A percentile compares a stretch with the other conserved stretches of the same genome.
Evolutionary conservation across 192 early-diverging fungal genomes (phyloP).

Genomic region (Linnemannia elongata): DNA sequence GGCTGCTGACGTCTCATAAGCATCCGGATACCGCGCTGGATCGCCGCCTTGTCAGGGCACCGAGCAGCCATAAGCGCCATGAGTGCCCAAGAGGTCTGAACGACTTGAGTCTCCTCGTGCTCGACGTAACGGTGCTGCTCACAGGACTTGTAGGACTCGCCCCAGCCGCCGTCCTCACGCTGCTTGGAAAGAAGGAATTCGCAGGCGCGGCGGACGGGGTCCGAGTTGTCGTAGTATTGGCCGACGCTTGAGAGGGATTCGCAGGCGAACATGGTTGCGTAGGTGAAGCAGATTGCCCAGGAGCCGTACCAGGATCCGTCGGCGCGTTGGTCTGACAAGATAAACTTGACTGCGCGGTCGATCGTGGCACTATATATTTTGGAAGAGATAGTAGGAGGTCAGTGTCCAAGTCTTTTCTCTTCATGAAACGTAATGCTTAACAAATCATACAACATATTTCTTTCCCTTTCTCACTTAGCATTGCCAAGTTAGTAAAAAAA

Average conservation of each 20-base stretch:
- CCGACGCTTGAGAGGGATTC: constrained; percentile 88
- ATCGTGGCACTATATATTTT: constrained; percentile 25
- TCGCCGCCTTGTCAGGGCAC: constrained; percentile 79
- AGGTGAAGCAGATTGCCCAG: constrained; percentile 99
- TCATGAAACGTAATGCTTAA: not conserved
- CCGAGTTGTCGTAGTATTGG: constrained; percentile 83
- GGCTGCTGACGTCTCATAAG: constrained; percentile 89
- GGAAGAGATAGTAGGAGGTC: not conserved
- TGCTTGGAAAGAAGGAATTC: constrained; percentile 94
- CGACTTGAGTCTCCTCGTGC: constrained; percentile 87
- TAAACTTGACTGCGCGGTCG: constrained; percentile 78
- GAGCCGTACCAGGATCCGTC: constrained; percentile 96
- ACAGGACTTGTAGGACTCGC: constrained; percentile 93
- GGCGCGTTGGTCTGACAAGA: constrained; percentile 75
- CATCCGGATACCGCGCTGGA: constrained; percentile 78
- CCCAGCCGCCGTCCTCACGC: constrained; percentile 96
- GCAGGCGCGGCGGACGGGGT: constrained; percentile 78
- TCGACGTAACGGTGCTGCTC: constrained; percentile 75
- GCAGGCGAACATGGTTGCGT: constrained; percentile 93
- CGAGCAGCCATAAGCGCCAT: constrained; percentile 92
- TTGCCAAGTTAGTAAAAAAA: not conserved
- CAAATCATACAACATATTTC: not conserved
- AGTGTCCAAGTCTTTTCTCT: not conserved
- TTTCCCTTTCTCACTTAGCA: not conserved
- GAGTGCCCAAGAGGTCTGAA: constrained; percentile 91